Conservation (phyloP, 106 monocot species). For the Phalaenopsis aphrodite region DNA sequence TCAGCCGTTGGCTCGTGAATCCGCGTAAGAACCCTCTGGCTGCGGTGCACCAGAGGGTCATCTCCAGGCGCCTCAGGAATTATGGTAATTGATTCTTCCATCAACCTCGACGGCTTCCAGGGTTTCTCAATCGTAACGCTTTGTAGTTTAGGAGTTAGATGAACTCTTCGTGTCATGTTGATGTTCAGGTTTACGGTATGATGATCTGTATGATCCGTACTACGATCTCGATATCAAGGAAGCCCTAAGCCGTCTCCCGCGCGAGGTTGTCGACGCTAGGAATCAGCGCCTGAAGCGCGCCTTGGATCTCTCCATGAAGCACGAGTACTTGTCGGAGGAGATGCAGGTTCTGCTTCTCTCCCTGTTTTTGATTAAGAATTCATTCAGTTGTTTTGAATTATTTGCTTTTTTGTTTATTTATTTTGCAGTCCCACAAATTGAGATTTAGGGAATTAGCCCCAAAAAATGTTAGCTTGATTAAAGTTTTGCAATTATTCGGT, state of each 20-base stretch:
- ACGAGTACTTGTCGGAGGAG: slow-evolving; percentile 69
- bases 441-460: neutral
- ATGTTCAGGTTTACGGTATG: slow-evolving; percentile 63
- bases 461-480: neutral
- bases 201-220: slow-evolving; percentile 83
- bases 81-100: slow-evolving; percentile 35
- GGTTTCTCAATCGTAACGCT: slow-evolving; percentile 4
- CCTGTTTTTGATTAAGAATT: neutral
- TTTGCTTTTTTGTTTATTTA: neutral
- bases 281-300: slow-evolving; percentile 93
- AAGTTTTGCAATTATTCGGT: neutral
- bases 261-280: slow-evolving; percentile 90
- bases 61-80: slow-evolving; percentile 66
- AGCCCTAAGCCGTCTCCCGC: slow-evolving; percentile 76
- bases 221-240: slow-evolving; percentile 96
- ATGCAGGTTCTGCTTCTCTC: slow-evolving; percentile 39
- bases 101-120: neutral
- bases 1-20: slow-evolving; percentile 45
- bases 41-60: slow-evolving; percentile 51
- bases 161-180: neutral
- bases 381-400: neutral
- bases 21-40: slow-evolving; percentile 79
- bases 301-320: slow-evolving; percentile 98
- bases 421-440: neutral
- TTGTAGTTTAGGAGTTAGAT: neutral